A percentile compares a stretch with the other conserved stretches of the same genome.
These are phyloP conservation scores for Senecio squalidus DNA, from an alignment of 140 eudicot species.

Conservation along the genomic window DNA sequence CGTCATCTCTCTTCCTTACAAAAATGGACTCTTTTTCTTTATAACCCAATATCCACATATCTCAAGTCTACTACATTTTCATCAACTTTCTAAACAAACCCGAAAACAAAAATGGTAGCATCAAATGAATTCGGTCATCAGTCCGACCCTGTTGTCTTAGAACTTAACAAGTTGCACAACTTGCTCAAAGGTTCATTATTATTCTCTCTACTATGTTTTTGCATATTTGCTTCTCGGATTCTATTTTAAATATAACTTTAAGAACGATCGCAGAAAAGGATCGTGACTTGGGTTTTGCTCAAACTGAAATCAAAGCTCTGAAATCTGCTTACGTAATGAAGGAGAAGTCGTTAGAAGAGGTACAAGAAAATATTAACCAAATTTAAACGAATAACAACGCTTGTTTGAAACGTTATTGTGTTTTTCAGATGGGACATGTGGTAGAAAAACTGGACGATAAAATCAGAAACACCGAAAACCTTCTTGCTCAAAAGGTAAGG, in stretches of 20 bases:
- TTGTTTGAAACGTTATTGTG: background rate
- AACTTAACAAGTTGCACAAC: slow-evolving; percentile 67
- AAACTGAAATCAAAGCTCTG: slow-evolving; percentile 68
- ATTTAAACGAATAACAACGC: background rate
- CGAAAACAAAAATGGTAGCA: slow-evolving; percentile 32
- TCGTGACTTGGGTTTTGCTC: slow-evolving; percentile 59
- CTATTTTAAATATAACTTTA: background rate
- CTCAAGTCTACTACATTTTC: background rate
- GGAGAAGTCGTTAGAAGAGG: slow-evolving; percentile 87
- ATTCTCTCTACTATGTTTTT: background rate
- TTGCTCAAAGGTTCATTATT: slow-evolving; percentile 57
- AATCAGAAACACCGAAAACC: slow-evolving; percentile 39
- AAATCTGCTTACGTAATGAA: slow-evolving; percentile 64
- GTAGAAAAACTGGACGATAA: slow-evolving; percentile 59
- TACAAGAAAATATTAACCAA: slow-evolving; percentile 3
- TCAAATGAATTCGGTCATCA: slow-evolving; percentile 35
- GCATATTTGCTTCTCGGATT: background rate
- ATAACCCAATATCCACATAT: background rate
- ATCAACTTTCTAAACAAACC: background rate
- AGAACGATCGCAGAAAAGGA: slow-evolving; percentile 56
- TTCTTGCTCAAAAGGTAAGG: slow-evolving; percentile 69
- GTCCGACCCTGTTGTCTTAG: slow-evolving; percentile 61
- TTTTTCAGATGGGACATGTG: slow-evolving; percentile 53
- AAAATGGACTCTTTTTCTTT: slow-evolving; percentile 28
- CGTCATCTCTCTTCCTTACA: slow-evolving; percentile 47